phyloP scores from a whole-genome alignment of 2,329 filamentous ascomycete species.

The Nemania diffusa region DNA sequence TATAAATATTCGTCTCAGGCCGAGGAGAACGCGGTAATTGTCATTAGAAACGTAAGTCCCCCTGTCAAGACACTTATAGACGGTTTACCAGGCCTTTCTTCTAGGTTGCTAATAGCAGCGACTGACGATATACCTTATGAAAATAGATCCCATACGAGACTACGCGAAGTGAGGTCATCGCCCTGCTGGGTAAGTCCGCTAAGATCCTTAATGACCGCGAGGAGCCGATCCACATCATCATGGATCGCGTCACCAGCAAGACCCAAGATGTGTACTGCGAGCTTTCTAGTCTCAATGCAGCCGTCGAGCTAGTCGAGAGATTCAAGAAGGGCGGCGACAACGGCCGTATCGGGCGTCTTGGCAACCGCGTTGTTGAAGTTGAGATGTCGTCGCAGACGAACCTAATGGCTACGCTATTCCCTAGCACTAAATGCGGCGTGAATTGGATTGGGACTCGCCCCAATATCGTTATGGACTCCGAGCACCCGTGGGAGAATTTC shows the following conservation, averaged over 20 bases:
- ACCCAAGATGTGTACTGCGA: slow-evolving; percentile 59
- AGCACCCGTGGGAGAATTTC: slow-evolving; percentile 63
- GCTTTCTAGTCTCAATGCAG: slow-evolving; percentile 59
- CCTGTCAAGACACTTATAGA: neutral
- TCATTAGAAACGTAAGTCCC: slow-evolving; percentile 61
- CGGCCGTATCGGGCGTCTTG: slow-evolving; percentile 60
- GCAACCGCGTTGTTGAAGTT: slow-evolving; percentile 67
- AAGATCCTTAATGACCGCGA: slow-evolving; percentile 54
- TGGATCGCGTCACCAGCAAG: slow-evolving; percentile 60
- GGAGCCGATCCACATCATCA: slow-evolving; percentile 60
- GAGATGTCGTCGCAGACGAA: slow-evolving; percentile 65
- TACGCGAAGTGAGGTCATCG: slow-evolving; percentile 55
- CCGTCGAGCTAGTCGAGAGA: slow-evolving; percentile 49
- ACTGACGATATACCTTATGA: slow-evolving; percentile 10
- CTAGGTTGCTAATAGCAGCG: neutral
- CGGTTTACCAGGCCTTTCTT: neutral
- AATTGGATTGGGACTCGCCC: slow-evolving; percentile 64
- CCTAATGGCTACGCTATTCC: slow-evolving; percentile 72
- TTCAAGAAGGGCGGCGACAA: slow-evolving; percentile 38
- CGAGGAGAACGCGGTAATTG: slow-evolving; percentile 55
- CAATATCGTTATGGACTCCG: slow-evolving; percentile 47
- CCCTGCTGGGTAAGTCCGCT: slow-evolving; percentile 57
- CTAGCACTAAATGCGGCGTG: slow-evolving; percentile 62
- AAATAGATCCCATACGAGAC: slow-evolving; percentile 56
- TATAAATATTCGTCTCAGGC: neutral